A percentile compares a stretch with the other conserved stretches of the same genome.
These are phyloP conservation scores for Diplocarpon rosae DNA, from an alignment of 2,329 filamentous ascomycete species.

Conservation along the genomic window DNA sequence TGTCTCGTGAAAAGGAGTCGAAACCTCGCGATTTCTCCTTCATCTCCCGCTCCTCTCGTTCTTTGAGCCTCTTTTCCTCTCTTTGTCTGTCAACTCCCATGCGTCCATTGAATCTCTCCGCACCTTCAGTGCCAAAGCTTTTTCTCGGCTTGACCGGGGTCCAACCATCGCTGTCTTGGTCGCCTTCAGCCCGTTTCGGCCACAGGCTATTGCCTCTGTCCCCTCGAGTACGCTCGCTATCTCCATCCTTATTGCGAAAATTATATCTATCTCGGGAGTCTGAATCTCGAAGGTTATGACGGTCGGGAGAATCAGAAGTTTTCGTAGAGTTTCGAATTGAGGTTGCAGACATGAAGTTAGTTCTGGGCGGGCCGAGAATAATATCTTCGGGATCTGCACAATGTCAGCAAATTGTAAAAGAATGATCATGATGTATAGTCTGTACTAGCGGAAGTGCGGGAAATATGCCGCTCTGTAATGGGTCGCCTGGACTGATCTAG, in stretches of 20 bases:
- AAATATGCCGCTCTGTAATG: slow-evolving; percentile 40
- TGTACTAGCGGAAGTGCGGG: slow-evolving; percentile 46
- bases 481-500: slow-evolving; percentile 34
- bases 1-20: slow-evolving; percentile 39
- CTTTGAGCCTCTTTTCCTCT: slow-evolving; percentile 32
- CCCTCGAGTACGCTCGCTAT: slow-evolving; percentile 41
- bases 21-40: slow-evolving; percentile 39
- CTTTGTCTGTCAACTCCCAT: slow-evolving; percentile 42
- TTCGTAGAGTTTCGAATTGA: slow-evolving; percentile 35
- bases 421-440: slow-evolving; percentile 21
- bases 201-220: slow-evolving; percentile 36
- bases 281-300: slow-evolving; percentile 37
- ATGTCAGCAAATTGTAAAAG: slow-evolving; percentile 4
- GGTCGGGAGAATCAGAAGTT: slow-evolving; percentile 33
- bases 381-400: slow-evolving; percentile 62
- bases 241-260: slow-evolving; percentile 43
- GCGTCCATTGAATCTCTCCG: slow-evolving; percentile 57
- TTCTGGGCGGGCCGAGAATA: slow-evolving; percentile 74
- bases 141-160: slow-evolving; percentile 63
- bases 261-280: slow-evolving; percentile 49
- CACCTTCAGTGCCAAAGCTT: slow-evolving; percentile 61
- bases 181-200: slow-evolving; percentile 40
- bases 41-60: slow-evolving; percentile 46
- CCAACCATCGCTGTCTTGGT: slow-evolving; percentile 61
- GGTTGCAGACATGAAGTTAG: slow-evolving; percentile 69